Percentiles rank a stretch among this genome's conserved stretches.
Evolutionary conservation across 441 rosid genomes (phyloP).

Genomic region (Adansonia rubrostipa): DNA sequence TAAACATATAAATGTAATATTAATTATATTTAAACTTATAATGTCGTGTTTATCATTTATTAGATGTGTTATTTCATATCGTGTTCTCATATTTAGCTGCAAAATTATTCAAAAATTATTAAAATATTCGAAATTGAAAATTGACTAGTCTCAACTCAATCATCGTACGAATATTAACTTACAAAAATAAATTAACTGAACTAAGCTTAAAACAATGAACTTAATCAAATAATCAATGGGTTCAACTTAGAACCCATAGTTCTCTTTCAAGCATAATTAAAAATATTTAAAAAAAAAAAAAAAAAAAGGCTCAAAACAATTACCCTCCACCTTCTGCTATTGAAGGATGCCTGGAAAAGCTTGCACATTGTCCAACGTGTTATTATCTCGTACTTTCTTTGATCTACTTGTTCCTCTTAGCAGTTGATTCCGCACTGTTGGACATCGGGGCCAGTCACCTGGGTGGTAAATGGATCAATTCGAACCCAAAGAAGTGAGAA

Average conservation of each 20-base stretch:
- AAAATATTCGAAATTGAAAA: neutral
- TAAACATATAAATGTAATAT: too few species aligned
- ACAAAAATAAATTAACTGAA: neutral
- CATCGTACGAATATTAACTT: neutral
- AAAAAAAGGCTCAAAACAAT: neutral
- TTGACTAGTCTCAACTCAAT: neutral
- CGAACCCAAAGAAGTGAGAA: slow-evolving; percentile 93
- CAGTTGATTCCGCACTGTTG: slow-evolving; percentile 91
- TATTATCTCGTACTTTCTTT: neutral
- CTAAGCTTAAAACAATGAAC: neutral
- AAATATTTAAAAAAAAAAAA: too few species aligned
- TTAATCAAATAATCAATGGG: slow-evolving; percentile 21
- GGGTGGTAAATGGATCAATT: slow-evolving; percentile 82
- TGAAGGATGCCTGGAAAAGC: neutral
- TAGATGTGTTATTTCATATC: too few species aligned
- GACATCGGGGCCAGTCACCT: slow-evolving; percentile 78
- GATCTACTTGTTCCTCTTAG: slow-evolving; percentile 26
- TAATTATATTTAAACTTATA: too few species aligned
- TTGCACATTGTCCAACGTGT: neutral
- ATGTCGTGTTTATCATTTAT: too few species aligned
- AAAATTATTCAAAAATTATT: too few species aligned
- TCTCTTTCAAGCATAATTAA: neutral
- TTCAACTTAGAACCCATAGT: slow-evolving; percentile 9
- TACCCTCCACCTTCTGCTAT: neutral
- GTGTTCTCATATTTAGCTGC: too few species aligned